phyloP scores from a whole-genome alignment of 2,329 filamentous ascomycete genomes.

The Nigrospora osmanthi region DNA sequence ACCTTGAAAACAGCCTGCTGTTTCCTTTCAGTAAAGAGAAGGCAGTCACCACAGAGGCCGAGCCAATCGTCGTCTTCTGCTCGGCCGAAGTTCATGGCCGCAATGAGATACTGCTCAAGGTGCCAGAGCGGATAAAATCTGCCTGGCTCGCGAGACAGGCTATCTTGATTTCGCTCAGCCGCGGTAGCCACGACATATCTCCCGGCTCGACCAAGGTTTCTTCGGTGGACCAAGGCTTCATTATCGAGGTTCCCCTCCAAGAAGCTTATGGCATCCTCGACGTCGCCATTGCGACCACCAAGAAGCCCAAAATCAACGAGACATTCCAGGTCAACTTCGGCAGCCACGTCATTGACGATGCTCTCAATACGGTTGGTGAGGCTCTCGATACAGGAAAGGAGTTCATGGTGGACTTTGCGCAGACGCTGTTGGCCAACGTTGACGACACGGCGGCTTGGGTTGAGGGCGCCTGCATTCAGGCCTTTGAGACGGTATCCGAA shows the following conservation, averaged over 20 bases:
- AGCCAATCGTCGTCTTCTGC: constrained; percentile 29
- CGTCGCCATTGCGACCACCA: constrained; percentile 49
- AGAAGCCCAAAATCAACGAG: constrained; percentile 53
- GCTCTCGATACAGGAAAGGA: constrained; percentile 35
- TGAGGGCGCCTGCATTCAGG: constrained; percentile 21
- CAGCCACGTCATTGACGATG: constrained; percentile 34
- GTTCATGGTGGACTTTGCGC: constrained; percentile 28
- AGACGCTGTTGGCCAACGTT: constrained; percentile 33
- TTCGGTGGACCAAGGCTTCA: constrained; percentile 39
- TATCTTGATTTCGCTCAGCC: constrained; percentile 46
- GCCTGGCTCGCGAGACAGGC: constrained; percentile 50
- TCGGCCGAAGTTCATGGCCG: constrained; percentile 35
- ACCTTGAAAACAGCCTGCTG: constrained; percentile 23
- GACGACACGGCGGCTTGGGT: constrained; percentile 24
- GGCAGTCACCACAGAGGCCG: constrained; percentile 10
- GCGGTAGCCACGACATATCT: constrained; percentile 37
- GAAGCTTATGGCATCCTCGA: constrained; percentile 52
- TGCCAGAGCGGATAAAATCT: constrained; percentile 41
- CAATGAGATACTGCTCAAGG: constrained; percentile 45
- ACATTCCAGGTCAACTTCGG: constrained; percentile 55
- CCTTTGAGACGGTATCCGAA: constrained; percentile 20
- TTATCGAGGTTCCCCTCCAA: constrained; percentile 41
- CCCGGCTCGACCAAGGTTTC: constrained; percentile 42
- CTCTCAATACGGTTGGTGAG: constrained; percentile 33
- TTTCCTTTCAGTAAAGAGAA: constrained; percentile 33